Evolutionary conservation across 768 basidiomycete genomes (phyloP).

Genomic region (Rhizopogon vesiculosus): DNA sequence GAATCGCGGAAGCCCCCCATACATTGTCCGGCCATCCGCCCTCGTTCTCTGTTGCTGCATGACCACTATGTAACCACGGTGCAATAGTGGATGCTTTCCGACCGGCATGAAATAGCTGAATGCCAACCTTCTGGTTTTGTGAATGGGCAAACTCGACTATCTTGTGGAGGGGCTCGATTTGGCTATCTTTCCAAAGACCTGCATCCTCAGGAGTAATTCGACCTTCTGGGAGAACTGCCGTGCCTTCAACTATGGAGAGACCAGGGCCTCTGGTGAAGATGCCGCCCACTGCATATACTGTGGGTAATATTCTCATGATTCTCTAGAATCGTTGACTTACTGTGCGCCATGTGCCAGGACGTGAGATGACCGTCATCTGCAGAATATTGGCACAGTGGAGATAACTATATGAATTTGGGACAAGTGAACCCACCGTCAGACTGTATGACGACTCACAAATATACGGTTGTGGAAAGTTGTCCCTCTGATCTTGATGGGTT

Average conservation of each 20-base stretch:
- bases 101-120: conserved; percentile 76
- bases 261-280: conserved; percentile 71
- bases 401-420: conserved; percentile 26
- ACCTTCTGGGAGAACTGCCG: conserved; percentile 67
- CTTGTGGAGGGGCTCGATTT: conserved; percentile 63
- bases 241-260: conserved; percentile 70
- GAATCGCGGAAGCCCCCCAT: conserved; percentile 52
- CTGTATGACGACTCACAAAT: conserved; percentile 45
- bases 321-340: conserved; percentile 23
- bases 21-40: conserved; percentile 68
- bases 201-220: conserved; percentile 74
- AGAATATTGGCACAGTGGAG: conserved; percentile 85
- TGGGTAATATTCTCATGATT: neutral
- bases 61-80: conserved; percentile 54
- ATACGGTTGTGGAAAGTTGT: conserved; percentile 72
- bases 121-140: conserved; percentile 66
- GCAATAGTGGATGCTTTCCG: conserved; percentile 67
- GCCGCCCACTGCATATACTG: conserved; percentile 28
- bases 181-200: conserved; percentile 73
- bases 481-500: conserved; percentile 56
- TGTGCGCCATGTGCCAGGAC: conserved; percentile 80
- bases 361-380: conserved; percentile 70
- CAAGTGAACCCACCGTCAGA: neutral
- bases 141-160: conserved; percentile 72
- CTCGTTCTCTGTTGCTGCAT: conserved; percentile 25